Conservation (phyloP, 2,329 filamentous ascomycete genomes). For the Hymenoscyphus linearis region DNA sequence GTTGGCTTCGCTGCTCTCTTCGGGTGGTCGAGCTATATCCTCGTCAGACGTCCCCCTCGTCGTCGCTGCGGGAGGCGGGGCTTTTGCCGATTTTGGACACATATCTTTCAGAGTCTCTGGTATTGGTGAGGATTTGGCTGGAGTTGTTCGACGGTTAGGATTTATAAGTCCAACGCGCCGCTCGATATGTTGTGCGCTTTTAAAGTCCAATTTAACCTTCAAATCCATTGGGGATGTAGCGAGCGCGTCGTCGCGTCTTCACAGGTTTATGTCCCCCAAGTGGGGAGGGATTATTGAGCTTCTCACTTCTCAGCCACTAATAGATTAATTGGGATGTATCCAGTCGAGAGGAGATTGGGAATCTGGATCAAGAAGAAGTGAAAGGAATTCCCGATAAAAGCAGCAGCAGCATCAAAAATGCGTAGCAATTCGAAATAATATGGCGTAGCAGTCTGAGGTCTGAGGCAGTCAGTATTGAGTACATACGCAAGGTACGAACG, state of each 20-base stretch:
- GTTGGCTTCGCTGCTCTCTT: background rate
- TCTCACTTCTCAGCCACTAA: background rate
- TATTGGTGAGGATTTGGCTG: background rate
- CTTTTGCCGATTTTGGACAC: background rate
- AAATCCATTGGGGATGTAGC: background rate
- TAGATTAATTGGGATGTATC: background rate
- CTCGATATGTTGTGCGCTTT: background rate
- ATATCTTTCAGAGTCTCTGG: background rate
- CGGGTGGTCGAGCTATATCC: background rate
- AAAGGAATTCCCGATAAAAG: background rate
- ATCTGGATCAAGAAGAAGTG: background rate
- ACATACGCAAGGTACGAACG: too few relatives aligned
- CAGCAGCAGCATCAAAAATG: too few relatives aligned
- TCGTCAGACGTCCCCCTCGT: background rate
- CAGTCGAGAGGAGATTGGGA: too few relatives aligned
- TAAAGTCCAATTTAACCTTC: background rate
- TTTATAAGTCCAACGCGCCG: background rate
- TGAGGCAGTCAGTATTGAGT: too few relatives aligned
- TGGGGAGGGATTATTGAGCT: too few relatives aligned
- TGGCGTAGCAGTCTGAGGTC: too few relatives aligned
- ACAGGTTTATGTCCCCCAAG: background rate
- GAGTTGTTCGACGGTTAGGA: background rate
- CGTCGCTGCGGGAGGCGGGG: background rate
- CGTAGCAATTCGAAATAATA: too few relatives aligned
- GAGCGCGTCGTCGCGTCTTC: background rate